phyloP scores from a whole-genome alignment of 2,329 filamentous ascomycete genomes.

The Penicillium brasilianum region DNA sequence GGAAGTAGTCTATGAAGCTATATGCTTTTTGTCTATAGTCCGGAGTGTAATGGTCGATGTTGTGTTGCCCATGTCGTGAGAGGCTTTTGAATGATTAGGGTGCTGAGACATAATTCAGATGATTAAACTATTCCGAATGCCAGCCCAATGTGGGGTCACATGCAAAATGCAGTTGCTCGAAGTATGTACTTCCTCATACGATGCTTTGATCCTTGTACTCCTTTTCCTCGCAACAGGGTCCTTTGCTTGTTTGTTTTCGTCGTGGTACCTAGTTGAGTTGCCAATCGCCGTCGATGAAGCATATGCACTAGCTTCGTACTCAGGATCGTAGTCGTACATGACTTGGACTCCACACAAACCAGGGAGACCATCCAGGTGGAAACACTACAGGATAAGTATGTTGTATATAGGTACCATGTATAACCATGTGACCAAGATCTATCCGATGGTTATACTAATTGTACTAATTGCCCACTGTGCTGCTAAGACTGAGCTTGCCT shows the following conservation, averaged over 20 bases:
- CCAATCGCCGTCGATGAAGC: neutral
- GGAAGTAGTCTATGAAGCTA: neutral
- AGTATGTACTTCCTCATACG: neutral
- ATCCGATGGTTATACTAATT: neutral
- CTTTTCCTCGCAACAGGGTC: neutral
- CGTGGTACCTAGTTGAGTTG: neutral
- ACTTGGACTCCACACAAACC: neutral
- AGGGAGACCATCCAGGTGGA: neutral
- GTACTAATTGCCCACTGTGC: neutral
- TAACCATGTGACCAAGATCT: neutral
- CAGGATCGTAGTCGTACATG: neutral
- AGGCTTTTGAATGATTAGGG: neutral
- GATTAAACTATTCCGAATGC: neutral
- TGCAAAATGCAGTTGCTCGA: neutral
- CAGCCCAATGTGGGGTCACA: neutral
- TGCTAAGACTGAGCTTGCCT: neutral
- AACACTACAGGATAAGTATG: neutral
- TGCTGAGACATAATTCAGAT: neutral
- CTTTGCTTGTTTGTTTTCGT: neutral
- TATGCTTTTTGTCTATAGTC: neutral
- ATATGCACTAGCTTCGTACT: neutral
- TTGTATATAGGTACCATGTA: too few relatives aligned
- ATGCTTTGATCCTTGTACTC: neutral
- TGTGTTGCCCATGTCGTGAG: neutral
- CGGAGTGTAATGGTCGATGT: neutral